Conservation (phyloP, 2,329 filamentous ascomycete genomes). For the Elsinoe batatas region DNA sequence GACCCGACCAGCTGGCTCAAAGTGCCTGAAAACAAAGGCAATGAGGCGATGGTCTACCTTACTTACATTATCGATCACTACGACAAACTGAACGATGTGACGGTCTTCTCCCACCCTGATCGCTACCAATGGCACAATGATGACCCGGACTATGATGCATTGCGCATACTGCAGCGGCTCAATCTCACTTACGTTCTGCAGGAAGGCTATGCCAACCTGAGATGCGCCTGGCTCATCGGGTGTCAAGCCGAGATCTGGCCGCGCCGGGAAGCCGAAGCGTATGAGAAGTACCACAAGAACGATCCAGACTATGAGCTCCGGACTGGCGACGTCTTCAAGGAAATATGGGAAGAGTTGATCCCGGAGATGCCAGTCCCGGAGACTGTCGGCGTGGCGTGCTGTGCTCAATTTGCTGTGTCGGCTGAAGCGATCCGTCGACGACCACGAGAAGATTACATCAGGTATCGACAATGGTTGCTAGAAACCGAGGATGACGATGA, state of each 20-base stretch:
- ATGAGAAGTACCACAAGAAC: conserved; percentile 9
- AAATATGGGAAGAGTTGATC: conserved; percentile 11
- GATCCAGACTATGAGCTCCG: background rate
- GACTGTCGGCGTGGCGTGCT: conserved; percentile 12
- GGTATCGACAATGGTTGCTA: conserved; percentile 51
- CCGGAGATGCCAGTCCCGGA: conserved; percentile 9
- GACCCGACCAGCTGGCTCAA: conserved; percentile 29
- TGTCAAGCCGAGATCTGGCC: conserved; percentile 35
- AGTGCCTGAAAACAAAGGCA: conserved; percentile 39
- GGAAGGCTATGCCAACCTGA: conserved; percentile 46
- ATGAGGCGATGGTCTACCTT: conserved; percentile 42
- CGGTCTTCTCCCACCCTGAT: conserved; percentile 53
- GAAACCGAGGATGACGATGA: conserved; percentile 40
- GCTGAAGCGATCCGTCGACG: conserved; percentile 41
- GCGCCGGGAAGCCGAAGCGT: conserved; percentile 12
- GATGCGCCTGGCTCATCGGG: conserved; percentile 45
- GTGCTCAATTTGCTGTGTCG: conserved; percentile 53
- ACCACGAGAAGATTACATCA: conserved; percentile 44
- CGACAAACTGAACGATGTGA: conserved; percentile 47
- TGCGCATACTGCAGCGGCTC: conserved; percentile 36
- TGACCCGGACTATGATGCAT: conserved; percentile 35
- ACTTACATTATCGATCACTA: conserved; percentile 43
- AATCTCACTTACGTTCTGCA: conserved; percentile 37
- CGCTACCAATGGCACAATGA: conserved; percentile 51
- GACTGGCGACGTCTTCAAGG: conserved; percentile 7